These are phyloP conservation scores for Singerocomus inundabilis DNA, from an alignment of 1,284 basidiomycete species.

Conservation along the genomic window DNA sequence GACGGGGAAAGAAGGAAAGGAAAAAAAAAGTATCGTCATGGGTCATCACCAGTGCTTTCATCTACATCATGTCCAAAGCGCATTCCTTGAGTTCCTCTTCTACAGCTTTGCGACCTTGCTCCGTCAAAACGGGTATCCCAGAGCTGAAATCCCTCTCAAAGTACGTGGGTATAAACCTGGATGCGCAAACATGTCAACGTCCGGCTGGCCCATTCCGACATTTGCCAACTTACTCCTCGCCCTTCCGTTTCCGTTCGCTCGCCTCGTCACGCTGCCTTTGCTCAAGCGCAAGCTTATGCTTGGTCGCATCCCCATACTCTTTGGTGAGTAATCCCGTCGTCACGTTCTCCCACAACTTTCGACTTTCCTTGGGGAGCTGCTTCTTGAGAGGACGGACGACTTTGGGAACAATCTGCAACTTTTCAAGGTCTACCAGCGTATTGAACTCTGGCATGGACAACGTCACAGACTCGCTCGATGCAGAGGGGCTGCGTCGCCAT, in stretches of 20 bases:
- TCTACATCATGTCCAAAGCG: slow-evolving; percentile 16
- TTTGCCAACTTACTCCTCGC: slow-evolving; percentile 61
- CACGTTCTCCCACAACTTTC: slow-evolving; percentile 87
- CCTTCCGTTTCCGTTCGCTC: slow-evolving; percentile 78
- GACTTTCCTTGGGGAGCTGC: slow-evolving; percentile 82
- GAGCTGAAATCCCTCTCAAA: slow-evolving; percentile 73
- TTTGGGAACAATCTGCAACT: slow-evolving; percentile 80
- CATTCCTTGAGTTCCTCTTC: slow-evolving; percentile 60
- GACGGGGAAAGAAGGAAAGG: not conserved
- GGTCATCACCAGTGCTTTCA: slow-evolving; percentile 3
- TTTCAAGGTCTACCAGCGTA: slow-evolving; percentile 76
- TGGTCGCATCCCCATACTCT: slow-evolving; percentile 88
- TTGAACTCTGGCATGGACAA: slow-evolving; percentile 55
- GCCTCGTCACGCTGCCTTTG: slow-evolving; percentile 87
- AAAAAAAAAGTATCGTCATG: slow-evolving; percentile 4
- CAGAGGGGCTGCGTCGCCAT: slow-evolving; percentile 66
- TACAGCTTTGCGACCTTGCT: slow-evolving; percentile 65
- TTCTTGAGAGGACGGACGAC: slow-evolving; percentile 76
- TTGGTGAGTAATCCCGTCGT: slow-evolving; percentile 76
- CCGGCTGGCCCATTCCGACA: not conserved
- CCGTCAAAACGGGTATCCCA: slow-evolving; percentile 76
- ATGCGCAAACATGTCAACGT: not conserved
- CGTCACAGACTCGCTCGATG: slow-evolving; percentile 39
- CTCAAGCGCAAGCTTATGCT: slow-evolving; percentile 85
- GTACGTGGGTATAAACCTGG: slow-evolving; percentile 78